Base-by-base conservation (phyloP, 345 rosid genomes). In the Ailanthus altissimus region DNA sequence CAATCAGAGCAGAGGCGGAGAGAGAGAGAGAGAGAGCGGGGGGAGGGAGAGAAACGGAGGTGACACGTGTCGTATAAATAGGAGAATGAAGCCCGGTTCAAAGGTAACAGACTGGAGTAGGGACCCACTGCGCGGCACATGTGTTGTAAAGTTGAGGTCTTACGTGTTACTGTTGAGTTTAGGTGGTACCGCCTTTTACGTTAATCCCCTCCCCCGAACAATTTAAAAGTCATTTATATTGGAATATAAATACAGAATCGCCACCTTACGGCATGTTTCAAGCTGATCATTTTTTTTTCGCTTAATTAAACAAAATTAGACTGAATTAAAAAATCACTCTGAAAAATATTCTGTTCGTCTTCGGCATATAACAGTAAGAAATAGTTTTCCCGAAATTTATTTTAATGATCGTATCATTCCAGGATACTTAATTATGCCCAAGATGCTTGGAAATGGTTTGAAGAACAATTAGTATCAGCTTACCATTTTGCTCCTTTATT, bases 11-110 rank as follows among this genome's bases (percentile, higher is more conserved):
- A 77, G 62, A 53, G 60, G 32, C 78, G 77, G 15, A 77, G 57
- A 53, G 65, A 25, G 26, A 42, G 67, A 47, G 21, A 78, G 82
- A 77, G 63, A 40, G 36, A 20, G 20, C 23, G 74, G 74, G 25
- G 56, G 25, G 67, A 79, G 18, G 13, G 23, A 5, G 70, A 28
- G 57, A 67, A 26, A 21, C 28, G n/a, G 15, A 68, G 51, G n/a
- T 56, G 86, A 86, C 87, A 86, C 85, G 84, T 82, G 85, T 70
- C 62, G 26, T 5, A 5, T 61, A 58, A 32, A 49, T 45, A 25
- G 60, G 45, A 26, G 20, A 25, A 15, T 57, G 74, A 79, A 23
- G 68, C 4, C 74, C 70, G 62, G 70, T 73, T 74, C 78, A 32
- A 67, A 74, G 38, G 77, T 69, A 83, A 82, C 84, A 76, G 81